Evolutionary conservation across 2,329 filamentous ascomycete species (phyloP).

Genomic region (Lomentospora prolificans): DNA sequence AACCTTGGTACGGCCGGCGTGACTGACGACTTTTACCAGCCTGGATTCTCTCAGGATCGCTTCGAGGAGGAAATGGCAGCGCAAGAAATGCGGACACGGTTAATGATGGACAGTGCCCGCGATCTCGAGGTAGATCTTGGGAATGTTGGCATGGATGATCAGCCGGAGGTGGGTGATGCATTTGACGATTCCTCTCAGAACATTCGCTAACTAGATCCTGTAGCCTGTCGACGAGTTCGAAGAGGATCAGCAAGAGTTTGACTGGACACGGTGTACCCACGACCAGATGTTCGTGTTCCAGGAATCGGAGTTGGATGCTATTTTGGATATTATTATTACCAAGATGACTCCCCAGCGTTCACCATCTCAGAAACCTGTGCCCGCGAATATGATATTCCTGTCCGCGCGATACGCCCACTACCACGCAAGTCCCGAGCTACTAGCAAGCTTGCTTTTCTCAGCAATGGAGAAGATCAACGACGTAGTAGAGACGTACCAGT

Average conservation of each 20-base stretch:
- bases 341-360: slow-evolving; percentile 96
- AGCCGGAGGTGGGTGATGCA: slow-evolving; percentile 76
- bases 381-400: slow-evolving; percentile 92
- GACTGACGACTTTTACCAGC: slow-evolving; percentile 85
- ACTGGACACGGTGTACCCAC: slow-evolving; percentile 88
- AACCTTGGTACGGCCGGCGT: slow-evolving; percentile 72
- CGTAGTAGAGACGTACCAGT: slow-evolving; percentile 89
- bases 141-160: slow-evolving; percentile 91
- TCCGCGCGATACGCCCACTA: slow-evolving; percentile 95
- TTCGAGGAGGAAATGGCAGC: slow-evolving; percentile 98
- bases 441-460: slow-evolving; percentile 69
- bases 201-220: neutral
- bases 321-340: slow-evolving; percentile 91
- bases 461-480: slow-evolving; percentile 96
- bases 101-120: slow-evolving; percentile 99
- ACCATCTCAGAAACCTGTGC: slow-evolving; percentile 93
- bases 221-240: slow-evolving; percentile 68
- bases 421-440: slow-evolving; percentile 76
- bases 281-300: slow-evolving; percentile 99
- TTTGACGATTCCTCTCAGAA: too few relatives aligned
- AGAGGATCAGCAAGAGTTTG: slow-evolving; percentile 86
- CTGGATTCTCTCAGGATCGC: slow-evolving; percentile 81
- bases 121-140: slow-evolving; percentile 94
- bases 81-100: slow-evolving; percentile 85
- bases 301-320: slow-evolving; percentile 80